Conservation (phyloP, 78 protist species). For the Anaeramoeba flamelloides region DNA sequence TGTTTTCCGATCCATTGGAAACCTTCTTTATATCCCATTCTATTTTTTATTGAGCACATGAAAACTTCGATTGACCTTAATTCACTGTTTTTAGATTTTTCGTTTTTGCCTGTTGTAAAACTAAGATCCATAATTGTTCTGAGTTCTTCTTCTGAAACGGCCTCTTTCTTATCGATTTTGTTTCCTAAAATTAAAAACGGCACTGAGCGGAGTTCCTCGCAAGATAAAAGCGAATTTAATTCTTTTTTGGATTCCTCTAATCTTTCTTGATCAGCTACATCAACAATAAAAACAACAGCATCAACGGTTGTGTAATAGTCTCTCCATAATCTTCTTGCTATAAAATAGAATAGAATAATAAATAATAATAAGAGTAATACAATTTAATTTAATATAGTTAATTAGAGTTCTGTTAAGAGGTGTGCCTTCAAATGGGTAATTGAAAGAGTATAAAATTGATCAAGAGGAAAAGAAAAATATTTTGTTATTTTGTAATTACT, state of each 20-base stretch:
- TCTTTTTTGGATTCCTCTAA: constrained; percentile 74
- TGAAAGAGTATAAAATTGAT: too few relatives aligned
- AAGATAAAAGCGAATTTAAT: constrained; percentile 64
- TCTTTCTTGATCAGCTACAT: constrained; percentile 66
- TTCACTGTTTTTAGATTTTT: constrained; percentile 1
- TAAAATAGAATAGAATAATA: neutral
- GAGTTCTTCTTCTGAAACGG: constrained; percentile 73
- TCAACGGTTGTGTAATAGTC: constrained; percentile 77
- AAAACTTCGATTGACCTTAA: constrained; percentile 88
- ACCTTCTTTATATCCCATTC: constrained; percentile 89
- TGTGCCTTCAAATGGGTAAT: too few relatives aligned
- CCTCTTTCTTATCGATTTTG: constrained; percentile 84
- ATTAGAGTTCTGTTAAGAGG: too few relatives aligned
- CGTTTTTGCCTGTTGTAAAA: constrained; percentile 62
- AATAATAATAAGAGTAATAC: too few relatives aligned
- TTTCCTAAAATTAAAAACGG: constrained; percentile 97
- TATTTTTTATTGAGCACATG: constrained; percentile 82
- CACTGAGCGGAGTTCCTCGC: too few relatives aligned
- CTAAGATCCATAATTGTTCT: constrained; percentile 55
- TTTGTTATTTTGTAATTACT: too few relatives aligned
- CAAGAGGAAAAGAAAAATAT: too few relatives aligned
- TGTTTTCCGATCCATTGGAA: constrained; percentile 35
- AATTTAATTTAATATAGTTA: too few relatives aligned
- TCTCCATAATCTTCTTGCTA: constrained; percentile 51
- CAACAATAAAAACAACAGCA: constrained; percentile 90